phyloP scores from a whole-genome alignment of 768 basidiomycete genomes.

The Fomitopsis pulvina region DNA sequence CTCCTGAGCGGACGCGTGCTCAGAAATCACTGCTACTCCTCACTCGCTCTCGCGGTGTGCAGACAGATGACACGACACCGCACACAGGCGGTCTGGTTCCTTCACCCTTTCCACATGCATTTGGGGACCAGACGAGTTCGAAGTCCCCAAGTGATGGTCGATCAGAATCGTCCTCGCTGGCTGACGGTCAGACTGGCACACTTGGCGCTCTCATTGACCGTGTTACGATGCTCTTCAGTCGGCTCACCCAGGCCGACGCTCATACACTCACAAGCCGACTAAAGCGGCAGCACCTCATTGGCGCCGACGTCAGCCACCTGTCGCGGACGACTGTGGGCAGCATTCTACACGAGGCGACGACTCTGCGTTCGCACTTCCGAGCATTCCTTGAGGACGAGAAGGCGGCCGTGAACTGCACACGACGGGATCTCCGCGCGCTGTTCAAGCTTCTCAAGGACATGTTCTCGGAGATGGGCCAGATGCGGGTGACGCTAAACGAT shows the following conservation, averaged over 20 bases:
- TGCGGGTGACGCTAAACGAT: constrained; percentile 82
- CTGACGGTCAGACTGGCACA: constrained; percentile 42
- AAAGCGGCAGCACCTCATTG: constrained; percentile 82
- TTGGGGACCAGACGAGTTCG: constrained; percentile 30
- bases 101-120: constrained; percentile 23
- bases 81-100: constrained; percentile 4
- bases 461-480: constrained; percentile 74
- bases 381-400: constrained; percentile 71
- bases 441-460: constrained; percentile 83
- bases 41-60: constrained; percentile 39
- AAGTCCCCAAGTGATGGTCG: constrained; percentile 49
- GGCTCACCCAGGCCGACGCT: constrained; percentile 72
- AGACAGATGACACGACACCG: constrained; percentile 17
- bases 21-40: constrained; percentile 45
- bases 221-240: constrained; percentile 53
- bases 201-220: constrained; percentile 58
- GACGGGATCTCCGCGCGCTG: constrained; percentile 75
- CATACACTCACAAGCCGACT: constrained; percentile 83
- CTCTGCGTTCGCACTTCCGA: constrained; percentile 70
- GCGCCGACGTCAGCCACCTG: constrained; percentile 81
- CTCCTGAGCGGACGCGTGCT: constrained; percentile 30
- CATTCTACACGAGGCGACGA: constrained; percentile 63
- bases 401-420: constrained; percentile 50
- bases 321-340: constrained; percentile 74
- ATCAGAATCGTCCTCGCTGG: constrained; percentile 72